Percentiles rank a stretch among this genome's conserved stretches.
Evolutionary conservation across 2,329 filamentous ascomycete genomes (phyloP).

Genomic region (Domatiomyces catenatus): DNA sequence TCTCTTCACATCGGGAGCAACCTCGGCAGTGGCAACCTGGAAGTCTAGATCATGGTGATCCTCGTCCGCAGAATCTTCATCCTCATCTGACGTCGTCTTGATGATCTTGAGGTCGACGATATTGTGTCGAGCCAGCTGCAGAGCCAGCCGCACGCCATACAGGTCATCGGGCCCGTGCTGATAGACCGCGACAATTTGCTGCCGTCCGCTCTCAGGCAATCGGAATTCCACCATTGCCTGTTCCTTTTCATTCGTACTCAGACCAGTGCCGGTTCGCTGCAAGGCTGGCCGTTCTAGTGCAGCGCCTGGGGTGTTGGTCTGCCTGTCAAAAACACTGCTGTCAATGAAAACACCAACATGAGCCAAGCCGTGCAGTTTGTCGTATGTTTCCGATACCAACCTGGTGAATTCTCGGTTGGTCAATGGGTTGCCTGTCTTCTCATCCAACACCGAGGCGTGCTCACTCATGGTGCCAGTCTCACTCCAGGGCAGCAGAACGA

Average conservation of each 20-base stretch:
- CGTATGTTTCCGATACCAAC: conserved; percentile 36
- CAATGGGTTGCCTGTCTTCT: conserved; percentile 25
- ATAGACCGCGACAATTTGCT: conserved; percentile 67
- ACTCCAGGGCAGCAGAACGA: conserved; percentile 79
- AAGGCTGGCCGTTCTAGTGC: conserved; percentile 24
- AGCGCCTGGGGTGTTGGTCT: conserved; percentile 2
- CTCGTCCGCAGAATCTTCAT: not conserved
- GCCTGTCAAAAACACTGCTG: conserved; percentile 13
- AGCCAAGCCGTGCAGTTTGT: conserved; percentile 39
- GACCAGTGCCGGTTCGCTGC: conserved; percentile 36
- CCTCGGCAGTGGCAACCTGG: conserved; percentile 2
- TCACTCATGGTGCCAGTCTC: conserved; percentile 64
- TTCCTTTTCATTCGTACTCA: conserved; percentile 30
- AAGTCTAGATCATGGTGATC: conserved; percentile 6
- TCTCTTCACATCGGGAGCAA: not conserved
- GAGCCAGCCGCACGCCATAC: conserved; percentile 60
- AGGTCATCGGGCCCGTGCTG: conserved; percentile 72
- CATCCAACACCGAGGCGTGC: conserved; percentile 28
- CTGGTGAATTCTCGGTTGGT: conserved; percentile 41
- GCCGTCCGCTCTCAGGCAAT: conserved; percentile 32
- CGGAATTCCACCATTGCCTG: conserved; percentile 11
- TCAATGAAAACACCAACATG: conserved; percentile 70
- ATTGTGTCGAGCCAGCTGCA: conserved; percentile 68
- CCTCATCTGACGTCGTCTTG: not conserved
- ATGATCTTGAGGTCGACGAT: conserved; percentile 36